Percentiles rank a stretch among this genome's conserved stretches.
phyloP scores from a whole-genome alignment of 2,329 filamentous ascomycete genomes.

The Alternaria solani region DNA sequence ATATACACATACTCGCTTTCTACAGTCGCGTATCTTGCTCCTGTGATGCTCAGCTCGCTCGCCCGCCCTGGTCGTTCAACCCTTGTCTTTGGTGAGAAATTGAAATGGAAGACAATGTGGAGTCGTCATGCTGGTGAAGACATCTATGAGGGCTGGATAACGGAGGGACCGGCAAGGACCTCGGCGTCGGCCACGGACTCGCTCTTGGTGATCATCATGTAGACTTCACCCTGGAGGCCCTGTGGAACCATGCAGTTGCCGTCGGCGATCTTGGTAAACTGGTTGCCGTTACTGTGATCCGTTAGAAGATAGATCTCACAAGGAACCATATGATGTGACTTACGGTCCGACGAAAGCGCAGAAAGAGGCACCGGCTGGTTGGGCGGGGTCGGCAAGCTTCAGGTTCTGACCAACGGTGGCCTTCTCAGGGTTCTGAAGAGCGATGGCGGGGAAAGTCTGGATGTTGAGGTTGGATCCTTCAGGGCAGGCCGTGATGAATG shows the following conservation, averaged over 20 bases:
- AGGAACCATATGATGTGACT: conserved; percentile 41
- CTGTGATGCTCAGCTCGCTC: conserved; percentile 12
- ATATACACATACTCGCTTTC: conserved; percentile 32
- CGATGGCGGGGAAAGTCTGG: conserved; percentile 66
- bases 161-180: conserved; percentile 65
- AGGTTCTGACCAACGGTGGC: conserved; percentile 51
- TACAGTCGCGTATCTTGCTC: conserved; percentile 13
- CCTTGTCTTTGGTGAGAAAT: conserved; percentile 8
- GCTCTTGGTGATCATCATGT: conserved; percentile 69
- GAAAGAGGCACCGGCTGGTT: conserved; percentile 59
- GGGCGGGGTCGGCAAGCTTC: conserved; percentile 47
- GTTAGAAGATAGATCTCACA: conserved; percentile 28
- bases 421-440: conserved; percentile 62
- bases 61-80: conserved; percentile 4
- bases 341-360: conserved; percentile 73
- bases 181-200: conserved; percentile 54
- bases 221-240: conserved; percentile 69
- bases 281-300: conserved; percentile 41
- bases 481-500: conserved; percentile 76
- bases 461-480: conserved; percentile 68
- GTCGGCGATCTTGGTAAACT: conserved; percentile 65
- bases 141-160: conserved; percentile 50
- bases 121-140: conserved; percentile 8
- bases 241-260: conserved; percentile 69
- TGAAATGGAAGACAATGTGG: conserved; percentile 15